A percentile compares a stretch with the other conserved stretches of the same genome.
Conservation (phyloP, 495 filamentous ascomycete genomes). For the Aspergillus olivimuriae region DNA sequence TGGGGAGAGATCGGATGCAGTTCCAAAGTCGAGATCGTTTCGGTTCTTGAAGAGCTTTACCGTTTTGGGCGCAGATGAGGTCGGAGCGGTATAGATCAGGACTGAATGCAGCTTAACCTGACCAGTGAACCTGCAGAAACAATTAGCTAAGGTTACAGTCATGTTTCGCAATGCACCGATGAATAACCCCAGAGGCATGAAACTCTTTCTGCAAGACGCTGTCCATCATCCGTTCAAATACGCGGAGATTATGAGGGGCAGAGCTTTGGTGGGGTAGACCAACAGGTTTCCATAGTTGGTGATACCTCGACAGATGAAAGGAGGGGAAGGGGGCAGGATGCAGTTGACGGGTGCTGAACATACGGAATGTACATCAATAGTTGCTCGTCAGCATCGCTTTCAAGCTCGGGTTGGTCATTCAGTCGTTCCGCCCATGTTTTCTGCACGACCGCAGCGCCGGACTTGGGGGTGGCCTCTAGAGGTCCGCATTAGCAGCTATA, state of each 20-base stretch:
- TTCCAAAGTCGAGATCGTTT: constrained; percentile 76
- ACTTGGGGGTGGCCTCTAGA: constrained; percentile 51
- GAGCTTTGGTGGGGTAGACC: not conserved
- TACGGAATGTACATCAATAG: constrained; percentile 89
- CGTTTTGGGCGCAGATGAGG: constrained; percentile 67
- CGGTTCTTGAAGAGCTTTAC: constrained; percentile 81
- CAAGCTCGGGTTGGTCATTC: constrained; percentile 61
- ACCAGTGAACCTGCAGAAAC: constrained; percentile 68
- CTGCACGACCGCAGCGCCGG: constrained; percentile 69
- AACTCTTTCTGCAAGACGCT: no score
- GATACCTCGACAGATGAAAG: not conserved
- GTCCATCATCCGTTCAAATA: not conserved
- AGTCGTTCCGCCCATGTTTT: constrained; percentile 87
- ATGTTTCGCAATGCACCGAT: no score
- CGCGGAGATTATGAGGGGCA: not conserved
- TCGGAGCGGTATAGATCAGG: constrained; percentile 69
- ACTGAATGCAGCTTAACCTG: constrained; percentile 89
- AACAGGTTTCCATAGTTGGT: no score
- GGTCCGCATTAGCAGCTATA: constrained; percentile 5
- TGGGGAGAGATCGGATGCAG: constrained; percentile 59
- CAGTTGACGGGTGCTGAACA: constrained; percentile 33
- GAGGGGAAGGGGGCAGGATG: not conserved
- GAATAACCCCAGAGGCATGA: no score
- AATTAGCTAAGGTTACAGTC: no score
- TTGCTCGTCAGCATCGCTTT: constrained; percentile 87